Conservation (phyloP, 345 rosid genomes). For the Rhodomyrtus tomentosa region DNA sequence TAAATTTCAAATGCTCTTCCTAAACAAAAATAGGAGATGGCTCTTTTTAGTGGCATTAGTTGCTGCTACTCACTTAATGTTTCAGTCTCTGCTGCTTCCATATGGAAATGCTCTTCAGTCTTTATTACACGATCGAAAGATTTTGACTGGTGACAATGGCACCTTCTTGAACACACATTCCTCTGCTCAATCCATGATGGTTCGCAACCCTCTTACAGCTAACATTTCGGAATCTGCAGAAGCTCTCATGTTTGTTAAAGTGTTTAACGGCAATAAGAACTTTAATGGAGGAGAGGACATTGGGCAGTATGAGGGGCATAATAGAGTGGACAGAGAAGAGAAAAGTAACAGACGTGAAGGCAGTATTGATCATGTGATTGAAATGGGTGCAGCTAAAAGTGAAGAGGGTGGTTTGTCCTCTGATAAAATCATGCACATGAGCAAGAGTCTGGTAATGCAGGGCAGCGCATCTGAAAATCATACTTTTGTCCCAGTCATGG, state of each 20-base stretch:
- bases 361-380: not conserved
- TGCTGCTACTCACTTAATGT: slow-evolving; percentile 43
- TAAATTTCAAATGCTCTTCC: slow-evolving; percentile 20
- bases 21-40: slow-evolving; percentile 43
- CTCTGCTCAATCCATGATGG: slow-evolving; percentile 25
- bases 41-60: slow-evolving; percentile 31
- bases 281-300: slow-evolving; percentile 1
- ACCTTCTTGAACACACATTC: slow-evolving; percentile 7
- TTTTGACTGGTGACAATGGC: slow-evolving; percentile 1
- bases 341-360: not conserved
- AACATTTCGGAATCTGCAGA: slow-evolving; percentile 24
- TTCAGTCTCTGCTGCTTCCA: slow-evolving; percentile 61
- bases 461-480: not conserved
- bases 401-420: slow-evolving; percentile 5
- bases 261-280: slow-evolving; percentile 10
- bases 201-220: slow-evolving; percentile 49
- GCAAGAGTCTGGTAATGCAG: not conserved
- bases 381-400: slow-evolving; percentile 12
- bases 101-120: slow-evolving; percentile 55
- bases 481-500: not conserved
- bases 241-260: slow-evolving; percentile 8
- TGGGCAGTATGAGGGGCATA: not conserved
- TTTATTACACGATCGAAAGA: slow-evolving; percentile 21
- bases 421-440: not conserved
- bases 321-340: not conserved